Evolutionary conservation across 108 stramenopile genomes (phyloP), one percentile per base, ranked within the genome.

Genomic region (Cyclotella kingstonii): DNA sequence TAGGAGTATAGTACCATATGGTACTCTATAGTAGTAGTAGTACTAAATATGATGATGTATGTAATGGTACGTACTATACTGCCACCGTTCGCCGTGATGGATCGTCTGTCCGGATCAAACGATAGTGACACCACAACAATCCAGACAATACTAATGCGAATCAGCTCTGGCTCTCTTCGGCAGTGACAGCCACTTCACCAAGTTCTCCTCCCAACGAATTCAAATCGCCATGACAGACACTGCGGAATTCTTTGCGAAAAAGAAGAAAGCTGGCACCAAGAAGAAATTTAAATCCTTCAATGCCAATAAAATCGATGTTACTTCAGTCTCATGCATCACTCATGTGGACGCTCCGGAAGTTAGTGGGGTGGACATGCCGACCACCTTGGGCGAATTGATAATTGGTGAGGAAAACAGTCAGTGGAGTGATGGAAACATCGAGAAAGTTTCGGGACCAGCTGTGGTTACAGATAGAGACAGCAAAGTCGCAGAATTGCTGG

Each of bases 271-370:
- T 46, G 80, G 78, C 53, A 85, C 81, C 60, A 91, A 90, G 68
- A 83, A 81, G 77, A 83, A 82, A 68, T 83, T 81, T 54, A 89
- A 89, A 71, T 70, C 85, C 60, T 95, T 95, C 77, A 95, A 95
- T 60, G 93, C 93, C 44, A 95, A 95, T 74, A 79, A 80, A 43
- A 86, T 91, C 60, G 90, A 95, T 72, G 83, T 78, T 4, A 56
- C 83, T 10, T 60, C 83, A n/a, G 82, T 91, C 29, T 63, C 73
- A 0, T 56, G 68, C 23, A 77, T 79, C 14, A 67, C 60, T 34
- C 73, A 76, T 53, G 86, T 85, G 38, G 87, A 93, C 40, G 91
- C 88, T 23, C 91, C 88, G 0, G 85, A 86, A 46, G 46, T 88
- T 69, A 82, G 63, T 30, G 42, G 23, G 19, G 27, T 28, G 52